These are phyloP conservation scores for Suhomyces bolitotheri DNA, from an alignment of 1,139 yeast genomes.

Conservation along the genomic window DNA sequence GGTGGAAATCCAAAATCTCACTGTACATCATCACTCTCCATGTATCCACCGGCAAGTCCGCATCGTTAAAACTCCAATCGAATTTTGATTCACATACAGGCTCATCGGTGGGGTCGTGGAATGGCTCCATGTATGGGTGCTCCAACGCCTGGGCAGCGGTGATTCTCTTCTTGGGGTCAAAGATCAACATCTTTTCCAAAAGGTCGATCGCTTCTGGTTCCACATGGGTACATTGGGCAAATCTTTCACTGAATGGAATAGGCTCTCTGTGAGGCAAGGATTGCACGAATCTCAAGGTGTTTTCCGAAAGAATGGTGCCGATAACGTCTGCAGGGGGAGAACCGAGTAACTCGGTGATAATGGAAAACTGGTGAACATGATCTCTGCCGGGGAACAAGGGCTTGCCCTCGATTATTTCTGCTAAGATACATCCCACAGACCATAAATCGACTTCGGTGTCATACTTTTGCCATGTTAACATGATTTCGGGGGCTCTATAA, in stretches of 20 bases:
- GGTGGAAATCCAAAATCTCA: slow-evolving; percentile 93
- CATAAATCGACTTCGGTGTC: slow-evolving; percentile 98
- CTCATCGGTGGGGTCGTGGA: slow-evolving; percentile 97
- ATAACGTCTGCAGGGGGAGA: slow-evolving; percentile 96
- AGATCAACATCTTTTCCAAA: slow-evolving; percentile 84
- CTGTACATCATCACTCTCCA: slow-evolving; percentile 99
- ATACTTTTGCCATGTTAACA: slow-evolving; percentile 99
- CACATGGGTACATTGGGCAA: slow-evolving; percentile 63
- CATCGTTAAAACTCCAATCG: slow-evolving; percentile 98
- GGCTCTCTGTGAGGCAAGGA: slow-evolving; percentile 93
- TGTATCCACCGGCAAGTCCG: slow-evolving; percentile 94
- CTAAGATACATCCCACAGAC: slow-evolving; percentile 99
- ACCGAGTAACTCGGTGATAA: slow-evolving; percentile 92
- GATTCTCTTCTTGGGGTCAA: slow-evolving; percentile 91
- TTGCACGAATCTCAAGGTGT: slow-evolving; percentile 90
- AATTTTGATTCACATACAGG: slow-evolving; percentile 91
- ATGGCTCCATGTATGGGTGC: slow-evolving; percentile 94
- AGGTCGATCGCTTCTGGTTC: slow-evolving; percentile 93
- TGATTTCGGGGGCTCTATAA: slow-evolving; percentile 97
- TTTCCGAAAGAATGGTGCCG: slow-evolving; percentile 93
- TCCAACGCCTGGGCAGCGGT: slow-evolving; percentile 88
- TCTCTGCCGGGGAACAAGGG: slow-evolving; percentile 98
- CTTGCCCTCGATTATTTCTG: slow-evolving; percentile 99
- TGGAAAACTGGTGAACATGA: slow-evolving; percentile 96
- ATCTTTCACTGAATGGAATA: slow-evolving; percentile 79